phyloP scores from a whole-genome alignment of 345 rosid genomes.

The Dipteronia sinensis region DNA sequence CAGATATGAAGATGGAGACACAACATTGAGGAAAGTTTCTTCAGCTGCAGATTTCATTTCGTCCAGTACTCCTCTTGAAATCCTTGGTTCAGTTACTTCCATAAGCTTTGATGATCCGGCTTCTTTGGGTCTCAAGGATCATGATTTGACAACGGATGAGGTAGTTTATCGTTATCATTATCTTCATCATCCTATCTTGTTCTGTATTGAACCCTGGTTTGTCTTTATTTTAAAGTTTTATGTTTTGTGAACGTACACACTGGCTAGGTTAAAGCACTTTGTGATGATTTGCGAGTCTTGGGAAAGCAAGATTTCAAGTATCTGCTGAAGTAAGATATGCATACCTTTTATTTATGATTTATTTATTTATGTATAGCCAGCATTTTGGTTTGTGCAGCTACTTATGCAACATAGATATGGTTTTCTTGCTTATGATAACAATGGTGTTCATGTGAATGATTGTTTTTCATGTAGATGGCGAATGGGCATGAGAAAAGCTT shows the following conservation, averaged over 20 bases:
- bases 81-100: constrained; percentile 84
- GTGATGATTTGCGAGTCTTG: constrained; percentile 87
- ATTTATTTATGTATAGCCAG: not conserved
- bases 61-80: constrained; percentile 86
- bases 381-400: constrained; percentile 8
- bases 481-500: constrained; percentile 73
- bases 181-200: not conserved
- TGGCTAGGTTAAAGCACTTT: constrained; percentile 72
- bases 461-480: constrained; percentile 64
- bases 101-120: constrained; percentile 68
- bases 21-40: constrained; percentile 66
- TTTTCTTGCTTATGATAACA: too few relatives aligned
- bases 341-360: too few relatives aligned
- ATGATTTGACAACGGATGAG: constrained; percentile 82
- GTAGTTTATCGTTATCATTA: constrained; percentile 27
- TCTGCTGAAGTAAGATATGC: constrained; percentile 70
- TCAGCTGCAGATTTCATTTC: constrained; percentile 82
- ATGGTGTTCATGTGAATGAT: not conserved
- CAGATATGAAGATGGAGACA: constrained; percentile 82
- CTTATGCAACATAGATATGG: not conserved
- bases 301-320: constrained; percentile 96
- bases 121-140: constrained; percentile 60
- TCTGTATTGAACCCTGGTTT: not conserved
- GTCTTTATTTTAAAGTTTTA: not conserved
- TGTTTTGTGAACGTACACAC: constrained; percentile 11